Base-by-base conservation (phyloP, 352 stramenopile genomes). In the Pythium rhizo-oryzae region DNA sequence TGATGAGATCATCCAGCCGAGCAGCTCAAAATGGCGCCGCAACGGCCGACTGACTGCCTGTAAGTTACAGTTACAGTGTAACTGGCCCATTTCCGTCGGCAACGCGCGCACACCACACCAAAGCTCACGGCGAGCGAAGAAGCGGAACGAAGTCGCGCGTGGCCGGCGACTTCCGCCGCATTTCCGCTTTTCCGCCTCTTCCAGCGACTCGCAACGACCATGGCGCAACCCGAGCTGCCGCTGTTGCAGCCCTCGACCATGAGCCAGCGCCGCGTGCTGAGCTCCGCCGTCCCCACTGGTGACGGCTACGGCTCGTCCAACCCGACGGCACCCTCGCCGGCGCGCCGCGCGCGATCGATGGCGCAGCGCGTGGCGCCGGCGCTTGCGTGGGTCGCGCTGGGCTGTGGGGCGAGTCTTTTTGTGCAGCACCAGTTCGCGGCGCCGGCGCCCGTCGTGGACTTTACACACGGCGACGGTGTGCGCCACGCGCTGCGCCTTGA, bases 401-500 rank as follows among this genome's bases (percentile, higher is more conserved):
- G 84, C 21, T 72, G 77, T 65, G 70, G 80, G 37, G 62, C 85
- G 52, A 90, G 71, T 65, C 71, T 78, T n/a, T 53, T 77, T 11
- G 24, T 72, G 15, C 65, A 73, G 24, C 62, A 62, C 11, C 55
- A 21, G 1, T 59, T 47, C 18, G 62, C 51, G 1, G 1, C 46
- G 8, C 19, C 73, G 69, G 8, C 73, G 67, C 21, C 52, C 13
- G 43, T 76, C 19, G 62, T 73, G 23, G 77, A 88, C 65, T 81
- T 74, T 57, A 83, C 84, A 19, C 63, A 83, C 46, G 65, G 65
- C 16, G 73, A 80, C 28, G 33, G 80, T 9, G 68, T 78, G 43
- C 81, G 73, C 60, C 79, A 90, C 66, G 79, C 82, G 0, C 71
- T 90, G 52, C 76, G 79, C 7, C 55, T 80, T 30, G 74, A 93